Percentiles rank a stretch among this genome's conserved stretches.
phyloP scores from a whole-genome alignment of 495 filamentous ascomycete genomes.

The Hypoxylon fuscum region DNA sequence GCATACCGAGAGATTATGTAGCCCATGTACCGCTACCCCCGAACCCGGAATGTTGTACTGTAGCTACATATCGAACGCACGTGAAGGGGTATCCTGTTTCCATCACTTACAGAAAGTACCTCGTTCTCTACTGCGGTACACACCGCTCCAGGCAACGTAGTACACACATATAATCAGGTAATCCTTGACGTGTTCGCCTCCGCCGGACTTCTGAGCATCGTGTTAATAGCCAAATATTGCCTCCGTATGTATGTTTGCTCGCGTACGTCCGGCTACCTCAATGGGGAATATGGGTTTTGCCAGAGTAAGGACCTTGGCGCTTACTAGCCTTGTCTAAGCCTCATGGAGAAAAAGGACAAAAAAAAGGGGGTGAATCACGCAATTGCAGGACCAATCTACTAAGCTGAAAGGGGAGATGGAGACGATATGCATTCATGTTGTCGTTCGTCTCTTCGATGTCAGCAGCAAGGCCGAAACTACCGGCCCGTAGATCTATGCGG shows the following conservation, averaged over 20 bases:
- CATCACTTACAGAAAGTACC: too few species aligned
- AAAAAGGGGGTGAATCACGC: constrained; percentile 21
- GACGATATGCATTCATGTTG: not conserved
- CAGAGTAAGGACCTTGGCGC: constrained; percentile 31
- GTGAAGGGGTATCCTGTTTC: constrained; percentile 30
- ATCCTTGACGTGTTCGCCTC: constrained; percentile 19
- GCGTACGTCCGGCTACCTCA: constrained; percentile 26
- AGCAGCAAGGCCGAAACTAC: constrained; percentile 8
- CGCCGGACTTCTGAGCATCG: constrained; percentile 18
- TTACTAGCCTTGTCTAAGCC: constrained; percentile 39
- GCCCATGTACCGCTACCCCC: constrained; percentile 2
- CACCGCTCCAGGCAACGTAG: constrained; percentile 20
- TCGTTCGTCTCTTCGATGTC: not conserved
- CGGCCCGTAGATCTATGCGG: constrained; percentile 24
- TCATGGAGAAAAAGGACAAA: constrained; percentile 18
- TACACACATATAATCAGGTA: constrained; percentile 3
- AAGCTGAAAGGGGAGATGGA: not conserved
- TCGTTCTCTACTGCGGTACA: constrained; percentile 4
- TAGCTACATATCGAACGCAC: constrained; percentile 18
- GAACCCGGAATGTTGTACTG: not conserved
- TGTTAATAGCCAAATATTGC: constrained; percentile 12
- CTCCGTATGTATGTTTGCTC: constrained; percentile 1
- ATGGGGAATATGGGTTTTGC: constrained; percentile 15
- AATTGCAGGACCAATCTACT: constrained; percentile 20
- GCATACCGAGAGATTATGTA: constrained; percentile 24